Evolutionary conservation across 140 eudicot species (phyloP).

Genomic region (Bidens hawaiensis): DNA sequence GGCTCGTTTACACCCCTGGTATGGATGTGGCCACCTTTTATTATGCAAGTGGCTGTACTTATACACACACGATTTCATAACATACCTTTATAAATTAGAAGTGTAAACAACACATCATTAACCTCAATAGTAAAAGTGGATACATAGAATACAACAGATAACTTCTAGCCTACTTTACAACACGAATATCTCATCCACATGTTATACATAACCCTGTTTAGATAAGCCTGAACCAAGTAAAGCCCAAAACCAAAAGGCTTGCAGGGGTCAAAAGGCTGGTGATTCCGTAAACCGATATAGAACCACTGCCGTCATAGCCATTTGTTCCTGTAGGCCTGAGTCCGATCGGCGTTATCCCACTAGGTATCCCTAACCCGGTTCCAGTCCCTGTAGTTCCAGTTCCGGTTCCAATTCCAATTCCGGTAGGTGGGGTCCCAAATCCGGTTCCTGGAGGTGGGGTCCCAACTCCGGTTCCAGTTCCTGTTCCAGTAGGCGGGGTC

Average conservation of each 20-base stretch:
- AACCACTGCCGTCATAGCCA: conserved; percentile 18
- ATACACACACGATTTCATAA: too few relatives aligned
- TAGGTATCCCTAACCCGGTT: neutral
- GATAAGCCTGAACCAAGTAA: conserved; percentile 20
- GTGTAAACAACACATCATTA: conserved; percentile 4
- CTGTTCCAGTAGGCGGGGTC: neutral
- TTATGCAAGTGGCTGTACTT: too few relatives aligned
- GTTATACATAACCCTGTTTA: conserved; percentile 1
- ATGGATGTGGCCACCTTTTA: too few relatives aligned
- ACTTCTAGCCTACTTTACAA: conserved; percentile 25
- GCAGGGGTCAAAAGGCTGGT: conserved; percentile 5
- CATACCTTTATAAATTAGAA: too few relatives aligned
- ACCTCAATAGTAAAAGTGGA: conserved; percentile 25
- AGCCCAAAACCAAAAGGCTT: conserved; percentile 16
- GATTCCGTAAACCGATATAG: neutral
- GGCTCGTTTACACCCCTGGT: too few relatives aligned
- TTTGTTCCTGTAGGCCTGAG: conserved; percentile 21
- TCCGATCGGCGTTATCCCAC: conserved; percentile 27
- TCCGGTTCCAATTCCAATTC: conserved; percentile 10
- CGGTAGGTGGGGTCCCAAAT: neutral
- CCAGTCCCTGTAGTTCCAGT: neutral
- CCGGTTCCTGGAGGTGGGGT: neutral
- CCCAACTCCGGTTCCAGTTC: neutral
- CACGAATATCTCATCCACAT: conserved; percentile 18
- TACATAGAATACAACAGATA: conserved; percentile 24